A percentile compares a stretch with the other conserved stretches of the same genome.
phyloP scores from a whole-genome alignment of 2,329 filamentous ascomycete species.

The Macrophomina tecta region DNA sequence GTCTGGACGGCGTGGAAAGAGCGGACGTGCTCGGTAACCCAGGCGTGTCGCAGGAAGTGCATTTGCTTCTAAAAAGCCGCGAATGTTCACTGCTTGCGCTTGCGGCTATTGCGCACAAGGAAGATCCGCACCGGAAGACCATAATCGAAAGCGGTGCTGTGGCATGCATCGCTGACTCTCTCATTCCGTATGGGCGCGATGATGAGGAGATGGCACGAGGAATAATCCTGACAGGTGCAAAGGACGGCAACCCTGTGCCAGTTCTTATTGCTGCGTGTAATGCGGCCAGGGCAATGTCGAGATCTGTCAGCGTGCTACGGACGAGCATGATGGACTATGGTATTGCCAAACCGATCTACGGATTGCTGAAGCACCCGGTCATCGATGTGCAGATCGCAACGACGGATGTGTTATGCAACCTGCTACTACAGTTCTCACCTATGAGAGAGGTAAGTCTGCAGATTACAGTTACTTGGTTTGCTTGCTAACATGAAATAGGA shows the following conservation, averaged over 20 bases:
- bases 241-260: conserved; percentile 76
- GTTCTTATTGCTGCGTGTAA: conserved; percentile 88
- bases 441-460: conserved; percentile 77
- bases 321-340: conserved; percentile 88
- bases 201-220: conserved; percentile 34
- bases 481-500: conserved; percentile 54
- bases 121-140: conserved; percentile 82
- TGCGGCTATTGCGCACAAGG: conserved; percentile 79
- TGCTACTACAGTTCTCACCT: conserved; percentile 87
- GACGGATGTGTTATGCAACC: conserved; percentile 81
- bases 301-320: conserved; percentile 82
- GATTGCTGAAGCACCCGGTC: conserved; percentile 75
- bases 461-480: conserved; percentile 27
- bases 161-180: conserved; percentile 81
- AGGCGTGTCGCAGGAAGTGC: conserved; percentile 44
- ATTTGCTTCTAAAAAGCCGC: conserved; percentile 76
- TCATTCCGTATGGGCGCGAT: conserved; percentile 60
- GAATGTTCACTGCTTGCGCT: conserved; percentile 79
- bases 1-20: conserved; percentile 13
- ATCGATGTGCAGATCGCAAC: conserved; percentile 84
- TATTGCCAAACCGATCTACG: conserved; percentile 77
- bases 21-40: conserved; percentile 27
- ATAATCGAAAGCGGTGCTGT: conserved; percentile 84
- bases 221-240: conserved; percentile 40
- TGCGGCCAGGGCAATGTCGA: conserved; percentile 78